Conservation (phyloP, 331 rosid genomes). For the Phaseolus coccineus region DNA sequence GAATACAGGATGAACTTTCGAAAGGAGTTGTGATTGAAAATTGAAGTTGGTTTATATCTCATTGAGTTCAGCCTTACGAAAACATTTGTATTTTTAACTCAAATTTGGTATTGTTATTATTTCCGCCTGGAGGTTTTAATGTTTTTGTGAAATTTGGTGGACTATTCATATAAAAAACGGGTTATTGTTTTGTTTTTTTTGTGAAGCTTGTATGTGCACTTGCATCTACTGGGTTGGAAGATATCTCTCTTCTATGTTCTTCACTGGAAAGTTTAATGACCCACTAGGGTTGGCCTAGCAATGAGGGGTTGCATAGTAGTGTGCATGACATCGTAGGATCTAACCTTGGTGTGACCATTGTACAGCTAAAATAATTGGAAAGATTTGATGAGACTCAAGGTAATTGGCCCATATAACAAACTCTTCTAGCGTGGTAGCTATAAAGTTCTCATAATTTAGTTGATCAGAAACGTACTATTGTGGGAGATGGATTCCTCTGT, state of each 20-base stretch:
- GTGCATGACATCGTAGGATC: no score
- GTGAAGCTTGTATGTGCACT: background rate
- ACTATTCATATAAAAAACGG: conserved; percentile 8
- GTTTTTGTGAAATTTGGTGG: conserved; percentile 27
- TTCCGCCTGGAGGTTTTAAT: background rate
- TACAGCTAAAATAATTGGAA: no score
- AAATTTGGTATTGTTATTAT: conserved; percentile 1
- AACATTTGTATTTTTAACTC: background rate
- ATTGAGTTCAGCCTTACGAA: conserved; percentile 16
- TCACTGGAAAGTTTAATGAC: conserved; percentile 10
- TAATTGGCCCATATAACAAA: background rate
- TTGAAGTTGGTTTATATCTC: conserved; percentile 1
- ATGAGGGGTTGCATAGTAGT: no score
- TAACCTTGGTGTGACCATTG: no score
- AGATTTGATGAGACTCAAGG: no score
- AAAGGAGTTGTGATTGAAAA: conserved; percentile 1
- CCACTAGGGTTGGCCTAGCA: no score
- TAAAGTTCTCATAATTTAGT: conserved; percentile 14
- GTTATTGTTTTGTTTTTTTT: background rate
- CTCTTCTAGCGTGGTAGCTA: conserved; percentile 4
- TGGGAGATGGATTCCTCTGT: conserved; percentile 23
- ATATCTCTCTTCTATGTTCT: background rate
- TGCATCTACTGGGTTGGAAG: conserved; percentile 10
- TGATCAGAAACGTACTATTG: background rate
- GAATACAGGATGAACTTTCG: background rate